These are phyloP conservation scores for Zygosaccharomyces lentus DNA, from an alignment of 805 yeast species.

Conservation along the genomic window DNA sequence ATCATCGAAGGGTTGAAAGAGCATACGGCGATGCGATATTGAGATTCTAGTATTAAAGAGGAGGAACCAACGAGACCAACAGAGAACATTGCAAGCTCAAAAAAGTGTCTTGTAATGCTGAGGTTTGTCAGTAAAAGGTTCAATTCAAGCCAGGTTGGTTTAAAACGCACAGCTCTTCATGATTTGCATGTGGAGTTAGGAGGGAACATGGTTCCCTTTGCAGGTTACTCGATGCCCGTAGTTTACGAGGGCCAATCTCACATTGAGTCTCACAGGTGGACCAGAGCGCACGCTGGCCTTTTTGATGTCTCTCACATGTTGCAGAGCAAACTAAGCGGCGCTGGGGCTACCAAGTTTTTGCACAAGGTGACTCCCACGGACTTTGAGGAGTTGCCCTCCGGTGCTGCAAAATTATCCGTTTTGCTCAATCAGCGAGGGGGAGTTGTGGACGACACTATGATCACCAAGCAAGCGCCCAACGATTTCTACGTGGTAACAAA, in stretches of 20 bases:
- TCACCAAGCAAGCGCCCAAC: constrained; percentile 66
- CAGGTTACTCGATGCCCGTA: constrained; percentile 96
- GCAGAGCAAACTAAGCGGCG: constrained; percentile 77
- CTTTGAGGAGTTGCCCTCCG: constrained; percentile 49
- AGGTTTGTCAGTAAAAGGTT: constrained; percentile 23
- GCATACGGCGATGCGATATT: background rate
- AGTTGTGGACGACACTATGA: constrained; percentile 87
- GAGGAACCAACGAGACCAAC: background rate
- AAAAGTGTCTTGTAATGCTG: background rate
- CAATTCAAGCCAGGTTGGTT: constrained; percentile 33
- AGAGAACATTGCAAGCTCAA: background rate
- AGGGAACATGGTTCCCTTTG: constrained; percentile 92
- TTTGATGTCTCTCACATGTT: constrained; percentile 98
- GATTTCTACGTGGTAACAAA: constrained; percentile 87
- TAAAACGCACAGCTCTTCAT: constrained; percentile 71
- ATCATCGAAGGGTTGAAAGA: background rate
- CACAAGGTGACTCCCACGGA: constrained; percentile 89
- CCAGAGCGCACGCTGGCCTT: constrained; percentile 77
- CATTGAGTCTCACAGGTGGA: constrained; percentile 93
- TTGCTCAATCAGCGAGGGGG: constrained; percentile 74
- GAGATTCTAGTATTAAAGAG: background rate
- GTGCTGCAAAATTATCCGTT: constrained; percentile 71
- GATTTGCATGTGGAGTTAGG: constrained; percentile 73
- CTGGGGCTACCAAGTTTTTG: constrained; percentile 60
- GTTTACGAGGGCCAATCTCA: constrained; percentile 80